A percentile compares a stretch with the other conserved stretches of the same genome.
Evolutionary conservation across 2,329 filamentous ascomycete species (phyloP).

Genomic region (Cordyceps tenuipes): DNA sequence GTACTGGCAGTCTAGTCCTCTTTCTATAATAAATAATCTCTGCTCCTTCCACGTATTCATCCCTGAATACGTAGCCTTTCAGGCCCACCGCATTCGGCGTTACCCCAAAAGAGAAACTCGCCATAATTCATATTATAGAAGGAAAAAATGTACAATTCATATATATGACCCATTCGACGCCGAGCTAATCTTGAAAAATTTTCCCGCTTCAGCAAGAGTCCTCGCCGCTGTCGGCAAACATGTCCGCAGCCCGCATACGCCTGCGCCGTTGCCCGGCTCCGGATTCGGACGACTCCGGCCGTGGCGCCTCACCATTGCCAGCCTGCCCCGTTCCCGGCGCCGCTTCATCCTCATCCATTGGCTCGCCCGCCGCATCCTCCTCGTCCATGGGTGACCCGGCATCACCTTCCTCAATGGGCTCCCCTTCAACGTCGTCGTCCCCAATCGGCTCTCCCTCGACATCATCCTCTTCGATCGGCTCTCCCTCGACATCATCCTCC

Average conservation of each 20-base stretch:
- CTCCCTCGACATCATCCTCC: constrained; percentile 40
- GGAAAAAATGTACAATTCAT: neutral
- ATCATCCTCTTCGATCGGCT: constrained; percentile 36
- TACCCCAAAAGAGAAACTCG: neutral
- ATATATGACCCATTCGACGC: neutral
- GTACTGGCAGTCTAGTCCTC: no score
- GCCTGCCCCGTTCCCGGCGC: constrained; percentile 15
- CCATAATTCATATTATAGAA: neutral
- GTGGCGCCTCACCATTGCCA: constrained; percentile 24
- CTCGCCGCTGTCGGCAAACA: constrained; percentile 74
- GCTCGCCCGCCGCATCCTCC: constrained; percentile 39
- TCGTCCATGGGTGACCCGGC: constrained; percentile 31
- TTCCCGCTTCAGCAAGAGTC: neutral
- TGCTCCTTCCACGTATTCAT: neutral
- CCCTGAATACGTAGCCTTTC: neutral
- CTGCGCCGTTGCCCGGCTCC: constrained; percentile 37
- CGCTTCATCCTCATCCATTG: constrained; percentile 29
- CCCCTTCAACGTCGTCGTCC: constrained; percentile 39
- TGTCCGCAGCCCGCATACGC: constrained; percentile 70
- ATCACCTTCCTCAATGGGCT: constrained; percentile 35
- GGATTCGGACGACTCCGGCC: constrained; percentile 10
- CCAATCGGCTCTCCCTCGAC: constrained; percentile 30
- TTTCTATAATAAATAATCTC: no score
- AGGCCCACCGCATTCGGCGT: neutral
- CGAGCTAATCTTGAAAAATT: neutral